phyloP scores from a whole-genome alignment of 345 rosid species.

The Sisymbrium irio region DNA sequence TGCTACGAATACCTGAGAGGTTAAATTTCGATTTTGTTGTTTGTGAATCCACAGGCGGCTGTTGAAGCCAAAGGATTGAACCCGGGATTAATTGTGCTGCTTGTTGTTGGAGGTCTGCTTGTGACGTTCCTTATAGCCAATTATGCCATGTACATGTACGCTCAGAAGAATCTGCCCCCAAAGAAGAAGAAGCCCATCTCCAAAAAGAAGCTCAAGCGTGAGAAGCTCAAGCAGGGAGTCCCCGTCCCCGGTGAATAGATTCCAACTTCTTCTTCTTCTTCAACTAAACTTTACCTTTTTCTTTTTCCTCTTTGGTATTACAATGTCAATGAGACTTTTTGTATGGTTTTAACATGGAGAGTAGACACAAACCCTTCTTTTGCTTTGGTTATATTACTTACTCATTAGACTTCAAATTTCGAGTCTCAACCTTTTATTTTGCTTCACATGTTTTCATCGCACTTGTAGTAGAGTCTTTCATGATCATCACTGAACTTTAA shows the following conservation, averaged over 20 bases:
- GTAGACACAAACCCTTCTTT: neutral
- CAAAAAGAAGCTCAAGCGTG: slow-evolving; percentile 79
- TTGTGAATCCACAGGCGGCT: slow-evolving; percentile 17
- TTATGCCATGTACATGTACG: slow-evolving; percentile 50
- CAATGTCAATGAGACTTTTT: slow-evolving; percentile 6
- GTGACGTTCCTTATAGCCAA: slow-evolving; percentile 59
- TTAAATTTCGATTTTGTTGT: neutral
- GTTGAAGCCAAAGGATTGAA: slow-evolving; percentile 54
- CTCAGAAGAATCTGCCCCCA: slow-evolving; percentile 64
- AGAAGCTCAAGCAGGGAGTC: slow-evolving; percentile 68
- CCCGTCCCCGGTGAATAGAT: slow-evolving; percentile 69
- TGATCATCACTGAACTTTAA: neutral
- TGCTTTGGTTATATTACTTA: slow-evolving; percentile 22
- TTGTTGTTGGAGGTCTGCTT: slow-evolving; percentile 55
- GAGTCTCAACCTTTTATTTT: neutral
- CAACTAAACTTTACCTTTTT: slow-evolving; percentile 19
- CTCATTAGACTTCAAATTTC: slow-evolving; percentile 25
- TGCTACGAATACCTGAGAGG: neutral
- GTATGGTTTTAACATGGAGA: neutral
- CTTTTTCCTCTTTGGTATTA: slow-evolving; percentile 9
- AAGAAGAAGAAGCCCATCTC: slow-evolving; percentile 72
- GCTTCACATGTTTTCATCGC: neutral
- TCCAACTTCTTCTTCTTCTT: neutral
- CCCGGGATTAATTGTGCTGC: slow-evolving; percentile 66
- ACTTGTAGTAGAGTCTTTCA: neutral